These are phyloP conservation scores for Oryza nivara DNA, from an alignment of 176 grass and related monocot species.

Conservation along the genomic window DNA sequence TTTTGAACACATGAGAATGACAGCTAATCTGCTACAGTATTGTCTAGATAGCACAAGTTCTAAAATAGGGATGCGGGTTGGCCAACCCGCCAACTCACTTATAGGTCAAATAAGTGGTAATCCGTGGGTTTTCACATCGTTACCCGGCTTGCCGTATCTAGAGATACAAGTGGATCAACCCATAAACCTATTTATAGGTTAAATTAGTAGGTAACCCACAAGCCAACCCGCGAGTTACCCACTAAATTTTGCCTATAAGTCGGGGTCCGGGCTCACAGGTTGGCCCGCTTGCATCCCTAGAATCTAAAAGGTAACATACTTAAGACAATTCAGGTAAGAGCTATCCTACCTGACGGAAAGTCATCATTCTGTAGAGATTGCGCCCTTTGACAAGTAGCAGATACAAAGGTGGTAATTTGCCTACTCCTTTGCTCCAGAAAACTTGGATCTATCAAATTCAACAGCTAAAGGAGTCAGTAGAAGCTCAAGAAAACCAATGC, in stretches of 20 bases:
- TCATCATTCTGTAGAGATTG: slow-evolving; percentile 78
- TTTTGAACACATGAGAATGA: not conserved
- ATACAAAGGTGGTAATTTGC: slow-evolving; percentile 56
- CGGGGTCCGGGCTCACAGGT: too few relatives aligned
- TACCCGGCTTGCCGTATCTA: too few relatives aligned
- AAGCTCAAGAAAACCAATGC: not conserved
- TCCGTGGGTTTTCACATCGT: too few relatives aligned
- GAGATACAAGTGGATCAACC: too few relatives aligned
- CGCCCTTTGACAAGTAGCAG: slow-evolving; percentile 74
- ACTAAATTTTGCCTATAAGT: too few relatives aligned
- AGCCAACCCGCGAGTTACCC: too few relatives aligned
- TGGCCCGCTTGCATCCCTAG: too few relatives aligned
- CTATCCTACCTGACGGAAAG: slow-evolving; percentile 62
- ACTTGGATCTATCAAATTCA: slow-evolving; percentile 63
- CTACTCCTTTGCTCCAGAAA: slow-evolving; percentile 66
- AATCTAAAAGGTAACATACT: not conserved
- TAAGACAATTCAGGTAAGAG: not conserved
- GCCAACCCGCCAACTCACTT: too few relatives aligned
- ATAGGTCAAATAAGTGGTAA: too few relatives aligned
- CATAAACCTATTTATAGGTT: too few relatives aligned
- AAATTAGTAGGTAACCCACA: too few relatives aligned
- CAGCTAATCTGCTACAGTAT: not conserved
- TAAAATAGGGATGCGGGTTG: too few relatives aligned
- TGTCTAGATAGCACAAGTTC: not conserved
- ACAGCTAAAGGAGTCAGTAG: slow-evolving; percentile 18